These are phyloP conservation scores for Exidia glandulosa DNA, from an alignment of 768 basidiomycete genomes.

Conservation along the genomic window DNA sequence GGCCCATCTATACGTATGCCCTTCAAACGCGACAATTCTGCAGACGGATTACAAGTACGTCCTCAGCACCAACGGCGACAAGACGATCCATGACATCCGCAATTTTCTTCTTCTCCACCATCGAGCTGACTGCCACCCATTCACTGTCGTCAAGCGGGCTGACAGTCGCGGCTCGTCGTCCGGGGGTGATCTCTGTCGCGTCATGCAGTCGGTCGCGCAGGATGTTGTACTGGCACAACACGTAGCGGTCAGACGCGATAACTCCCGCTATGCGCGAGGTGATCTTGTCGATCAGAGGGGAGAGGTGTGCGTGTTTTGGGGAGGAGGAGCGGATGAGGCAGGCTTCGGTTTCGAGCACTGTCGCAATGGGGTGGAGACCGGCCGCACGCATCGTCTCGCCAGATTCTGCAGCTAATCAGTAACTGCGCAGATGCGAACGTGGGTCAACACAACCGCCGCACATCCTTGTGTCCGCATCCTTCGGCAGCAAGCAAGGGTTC, in stretches of 20 bases:
- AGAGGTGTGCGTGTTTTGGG: conserved; percentile 51
- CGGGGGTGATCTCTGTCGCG: conserved; percentile 72
- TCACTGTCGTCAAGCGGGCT: conserved; percentile 67
- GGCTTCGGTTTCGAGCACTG: conserved; percentile 77
- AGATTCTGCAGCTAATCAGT: conserved; percentile 62
- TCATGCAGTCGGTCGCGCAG: conserved; percentile 46
- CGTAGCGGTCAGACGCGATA: conserved; percentile 64
- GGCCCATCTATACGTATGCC: no score
- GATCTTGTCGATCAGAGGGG: conserved; percentile 63
- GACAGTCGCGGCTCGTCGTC: conserved; percentile 80
- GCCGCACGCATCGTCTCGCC: conserved; percentile 99
- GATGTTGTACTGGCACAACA: conserved; percentile 92
- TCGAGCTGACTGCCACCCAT: conserved; percentile 87
- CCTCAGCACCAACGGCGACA: conserved; percentile 74
- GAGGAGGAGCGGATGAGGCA: conserved; percentile 78
- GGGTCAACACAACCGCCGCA: no score
- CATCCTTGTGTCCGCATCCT: no score
- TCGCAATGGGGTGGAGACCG: conserved; percentile 86
- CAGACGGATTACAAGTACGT: conserved; percentile 79
- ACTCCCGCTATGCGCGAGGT: conserved; percentile 87
- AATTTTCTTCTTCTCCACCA: conserved; percentile 75
- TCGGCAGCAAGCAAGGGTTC: no score
- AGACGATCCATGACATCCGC: conserved; percentile 87
- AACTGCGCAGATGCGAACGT: no score
- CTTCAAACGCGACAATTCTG: conserved; percentile 78